Evolutionary conservation across 225 moss, liverwort and hornwort genomes (phyloP).

Genomic region (Straminergon stramineum): DNA sequence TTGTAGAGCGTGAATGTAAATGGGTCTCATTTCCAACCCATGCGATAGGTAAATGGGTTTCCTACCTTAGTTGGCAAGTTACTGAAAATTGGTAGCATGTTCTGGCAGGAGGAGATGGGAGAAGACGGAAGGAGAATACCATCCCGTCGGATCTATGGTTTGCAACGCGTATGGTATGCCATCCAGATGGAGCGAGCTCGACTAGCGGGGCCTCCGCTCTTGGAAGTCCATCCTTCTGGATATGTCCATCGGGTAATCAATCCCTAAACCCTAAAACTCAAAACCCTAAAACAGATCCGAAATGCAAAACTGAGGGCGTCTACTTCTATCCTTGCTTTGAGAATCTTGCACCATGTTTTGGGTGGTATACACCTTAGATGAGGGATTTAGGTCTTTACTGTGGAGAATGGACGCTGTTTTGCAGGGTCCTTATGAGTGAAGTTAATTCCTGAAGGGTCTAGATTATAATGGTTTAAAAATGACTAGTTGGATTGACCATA

Average conservation of each 20-base stretch:
- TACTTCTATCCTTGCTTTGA: background rate
- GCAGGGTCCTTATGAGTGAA: background rate
- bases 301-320: background rate
- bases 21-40: background rate
- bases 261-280: background rate
- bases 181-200: slow-evolving; percentile 13
- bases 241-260: slow-evolving; percentile 19
- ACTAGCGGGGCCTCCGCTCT: slow-evolving; percentile 16
- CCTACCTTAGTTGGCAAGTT: background rate
- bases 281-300: background rate
- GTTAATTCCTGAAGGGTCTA: background rate
- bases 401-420: background rate
- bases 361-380: background rate
- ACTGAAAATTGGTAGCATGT: background rate
- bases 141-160: background rate
- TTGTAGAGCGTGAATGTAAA: no score
- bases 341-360: background rate
- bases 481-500: background rate
- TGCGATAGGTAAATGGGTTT: background rate
- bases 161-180: slow-evolving; percentile 38
- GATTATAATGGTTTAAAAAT: background rate
- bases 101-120: slow-evolving; percentile 10
- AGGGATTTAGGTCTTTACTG: background rate
- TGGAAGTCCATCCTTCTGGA: slow-evolving; percentile 25
- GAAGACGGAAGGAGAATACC: background rate